phyloP scores from a whole-genome alignment of 2,329 filamentous ascomycete genomes.

The Fonsecaea erecta region DNA sequence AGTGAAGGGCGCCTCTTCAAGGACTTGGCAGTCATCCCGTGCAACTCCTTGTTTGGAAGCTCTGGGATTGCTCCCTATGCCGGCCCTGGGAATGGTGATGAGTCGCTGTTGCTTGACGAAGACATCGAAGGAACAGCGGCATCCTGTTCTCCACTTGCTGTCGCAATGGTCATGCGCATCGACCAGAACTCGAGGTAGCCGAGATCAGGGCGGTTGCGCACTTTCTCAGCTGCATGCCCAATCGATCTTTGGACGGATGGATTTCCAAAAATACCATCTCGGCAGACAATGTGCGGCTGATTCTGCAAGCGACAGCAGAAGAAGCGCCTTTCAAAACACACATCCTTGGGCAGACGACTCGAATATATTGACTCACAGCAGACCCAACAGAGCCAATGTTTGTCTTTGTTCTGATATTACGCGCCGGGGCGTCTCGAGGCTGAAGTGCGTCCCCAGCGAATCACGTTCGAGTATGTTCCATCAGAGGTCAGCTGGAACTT shows the following conservation, averaged over 20 bases:
- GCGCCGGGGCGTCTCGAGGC: background rate
- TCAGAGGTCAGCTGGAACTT: background rate
- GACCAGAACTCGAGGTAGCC: slow-evolving; percentile 3
- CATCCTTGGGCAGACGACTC: background rate
- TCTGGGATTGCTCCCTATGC: background rate
- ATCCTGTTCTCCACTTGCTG: slow-evolving; percentile 14
- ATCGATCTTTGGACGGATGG: background rate
- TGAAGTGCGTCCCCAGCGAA: background rate
- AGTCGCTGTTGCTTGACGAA: background rate
- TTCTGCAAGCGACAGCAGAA: background rate
- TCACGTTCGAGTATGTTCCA: background rate
- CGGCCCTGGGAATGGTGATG: no score
- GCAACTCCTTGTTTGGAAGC: slow-evolving; percentile 54
- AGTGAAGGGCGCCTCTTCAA: slow-evolving; percentile 9
- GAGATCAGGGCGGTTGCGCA: background rate
- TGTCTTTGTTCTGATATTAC: background rate
- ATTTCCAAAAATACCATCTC: background rate
- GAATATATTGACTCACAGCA: background rate
- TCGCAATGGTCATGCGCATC: slow-evolving; percentile 28
- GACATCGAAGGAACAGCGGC: background rate
- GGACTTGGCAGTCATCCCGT: slow-evolving; percentile 24
- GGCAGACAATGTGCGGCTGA: background rate
- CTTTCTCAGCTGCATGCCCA: background rate
- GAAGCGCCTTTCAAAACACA: background rate
- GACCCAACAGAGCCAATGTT: background rate